Evolutionary conservation across 2,329 filamentous ascomycete species (phyloP).

Genomic region (Chaetomiaceae sp.): DNA sequence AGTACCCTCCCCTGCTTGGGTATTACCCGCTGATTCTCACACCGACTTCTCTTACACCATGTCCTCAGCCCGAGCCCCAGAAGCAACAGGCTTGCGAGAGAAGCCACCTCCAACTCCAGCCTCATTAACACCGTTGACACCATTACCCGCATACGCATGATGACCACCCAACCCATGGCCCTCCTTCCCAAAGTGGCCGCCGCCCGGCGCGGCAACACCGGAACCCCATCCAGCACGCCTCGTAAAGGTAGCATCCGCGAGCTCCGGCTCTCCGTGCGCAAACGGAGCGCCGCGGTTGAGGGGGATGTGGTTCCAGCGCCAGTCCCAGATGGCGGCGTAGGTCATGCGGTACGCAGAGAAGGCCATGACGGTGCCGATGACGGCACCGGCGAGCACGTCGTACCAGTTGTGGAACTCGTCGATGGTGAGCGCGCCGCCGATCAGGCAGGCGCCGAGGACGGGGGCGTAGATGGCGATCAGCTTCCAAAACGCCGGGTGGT

Average conservation of each 20-base stretch:
- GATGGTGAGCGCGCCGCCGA: constrained; percentile 65
- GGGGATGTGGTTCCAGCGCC: constrained; percentile 61
- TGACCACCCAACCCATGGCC: neutral
- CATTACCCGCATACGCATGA: neutral
- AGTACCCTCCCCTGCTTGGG: too few species aligned
- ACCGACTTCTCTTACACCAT: neutral
- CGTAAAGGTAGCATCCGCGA: neutral
- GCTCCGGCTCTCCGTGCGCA: neutral
- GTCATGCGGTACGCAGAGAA: constrained; percentile 63
- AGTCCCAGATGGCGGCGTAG: constrained; percentile 65
- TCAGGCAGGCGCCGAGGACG: constrained; percentile 61
- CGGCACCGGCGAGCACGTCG: constrained; percentile 61
- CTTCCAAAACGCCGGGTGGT: constrained; percentile 68
- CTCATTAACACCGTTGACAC: neutral
- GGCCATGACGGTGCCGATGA: constrained; percentile 62
- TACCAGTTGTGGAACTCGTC: constrained; percentile 75
- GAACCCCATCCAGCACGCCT: neutral
- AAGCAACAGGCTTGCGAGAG: neutral
- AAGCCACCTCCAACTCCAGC: neutral
- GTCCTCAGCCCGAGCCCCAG: neutral
- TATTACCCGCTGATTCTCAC: too few species aligned
- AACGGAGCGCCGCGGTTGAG: neutral
- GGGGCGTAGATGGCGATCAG: constrained; percentile 60
- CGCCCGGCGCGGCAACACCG: neutral
- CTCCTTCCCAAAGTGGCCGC: neutral